Percentiles rank a stretch among this genome's conserved stretches.
phyloP scores from a whole-genome alignment of 805 yeast species.

The Lipomyces sp. region DNA sequence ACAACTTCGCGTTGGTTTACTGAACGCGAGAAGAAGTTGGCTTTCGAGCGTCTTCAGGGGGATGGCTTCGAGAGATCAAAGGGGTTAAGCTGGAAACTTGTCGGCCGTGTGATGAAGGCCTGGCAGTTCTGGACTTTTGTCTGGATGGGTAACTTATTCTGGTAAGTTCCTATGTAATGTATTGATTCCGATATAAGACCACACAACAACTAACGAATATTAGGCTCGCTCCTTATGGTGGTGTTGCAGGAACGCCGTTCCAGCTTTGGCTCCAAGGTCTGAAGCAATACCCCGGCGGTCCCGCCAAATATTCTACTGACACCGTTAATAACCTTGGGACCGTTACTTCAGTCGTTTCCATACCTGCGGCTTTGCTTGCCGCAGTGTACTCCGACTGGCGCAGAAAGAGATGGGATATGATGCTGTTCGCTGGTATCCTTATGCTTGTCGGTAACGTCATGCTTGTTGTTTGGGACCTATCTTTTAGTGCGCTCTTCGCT shows the following conservation, averaged over 20 bases:
- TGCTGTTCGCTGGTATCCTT: slow-evolving; percentile 57
- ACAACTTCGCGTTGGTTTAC: slow-evolving; percentile 60
- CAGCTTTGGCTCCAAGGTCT: slow-evolving; percentile 65
- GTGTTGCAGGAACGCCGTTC: slow-evolving; percentile 58
- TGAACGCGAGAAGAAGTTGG: slow-evolving; percentile 61
- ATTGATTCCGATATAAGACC: no score
- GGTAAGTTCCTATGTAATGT: slow-evolving; percentile 12
- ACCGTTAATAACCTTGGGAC: slow-evolving; percentile 58
- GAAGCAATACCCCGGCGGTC: no score
- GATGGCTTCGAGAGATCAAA: slow-evolving; percentile 44
- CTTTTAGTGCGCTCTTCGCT: slow-evolving; percentile 61
- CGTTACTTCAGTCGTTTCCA: slow-evolving; percentile 63
- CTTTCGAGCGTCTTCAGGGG: slow-evolving; percentile 52
- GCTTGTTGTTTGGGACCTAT: slow-evolving; percentile 60
- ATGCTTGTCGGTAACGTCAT: slow-evolving; percentile 58
- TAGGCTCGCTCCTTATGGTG: slow-evolving; percentile 46
- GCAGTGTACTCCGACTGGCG: slow-evolving; percentile 54
- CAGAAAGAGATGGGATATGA: slow-evolving; percentile 60
- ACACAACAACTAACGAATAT: no score
- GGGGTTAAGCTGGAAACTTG: slow-evolving; percentile 45
- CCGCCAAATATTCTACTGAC: slow-evolving; percentile 49
- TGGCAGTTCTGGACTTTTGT: slow-evolving; percentile 52
- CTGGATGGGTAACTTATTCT: slow-evolving; percentile 49
- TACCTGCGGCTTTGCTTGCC: slow-evolving; percentile 47
- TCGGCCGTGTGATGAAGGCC: slow-evolving; percentile 54